Base-by-base conservation (phyloP, 2,329 filamentous ascomycete genomes). In the Zymoseptoria crescenta region DNA sequence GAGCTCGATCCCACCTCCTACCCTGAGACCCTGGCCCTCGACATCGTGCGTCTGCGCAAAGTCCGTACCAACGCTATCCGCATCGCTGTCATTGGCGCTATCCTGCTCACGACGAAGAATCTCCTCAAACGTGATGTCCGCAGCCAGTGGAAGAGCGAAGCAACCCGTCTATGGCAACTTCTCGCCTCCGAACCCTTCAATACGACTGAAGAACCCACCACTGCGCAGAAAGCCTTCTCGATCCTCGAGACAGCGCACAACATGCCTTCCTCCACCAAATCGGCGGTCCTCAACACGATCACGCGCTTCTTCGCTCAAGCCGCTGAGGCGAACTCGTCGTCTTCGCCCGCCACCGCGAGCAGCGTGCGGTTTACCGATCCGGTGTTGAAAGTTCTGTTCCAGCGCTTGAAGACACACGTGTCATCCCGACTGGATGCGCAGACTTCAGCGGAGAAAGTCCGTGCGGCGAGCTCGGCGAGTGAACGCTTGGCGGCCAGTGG, bases 31-130 rank as follows among this genome's bases (percentile, higher is more conserved):
- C 81, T 94, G 20, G 78, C 79, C 13, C 81, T 93, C 1, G 89
- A 94, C 66, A 71, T 78, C 49, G 81, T 80, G 56, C 87, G 89
- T 16, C 82, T 90, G 49, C 73, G 76, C 2, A 78, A 79, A 21
- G 80, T 84, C 53, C 82, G 84, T 8, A 72, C 75, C 27, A 78
- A 84, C 59, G 79, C 84, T 0, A 74, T 87, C 52, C 82, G 84
- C 51, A 86, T 93, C 66, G 83, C 89, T 21, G 88, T 87, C 1
- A 83, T 87, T 3, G 88, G 87, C 1, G 87, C 88, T 0, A 87
- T 93, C 53, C 77, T 92, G 28, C 76, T 93, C 13, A 90, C 91
- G 55, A 87, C 87, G 73, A 94, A 94, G 77, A 93, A 91, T 66
- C 78, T 93, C 7, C 81, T 94, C 30, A 92, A 91, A 74, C 84